Evolutionary conservation across 1,284 basidiomycete genomes (phyloP).

Genomic region (Trichosporon sp.): DNA sequence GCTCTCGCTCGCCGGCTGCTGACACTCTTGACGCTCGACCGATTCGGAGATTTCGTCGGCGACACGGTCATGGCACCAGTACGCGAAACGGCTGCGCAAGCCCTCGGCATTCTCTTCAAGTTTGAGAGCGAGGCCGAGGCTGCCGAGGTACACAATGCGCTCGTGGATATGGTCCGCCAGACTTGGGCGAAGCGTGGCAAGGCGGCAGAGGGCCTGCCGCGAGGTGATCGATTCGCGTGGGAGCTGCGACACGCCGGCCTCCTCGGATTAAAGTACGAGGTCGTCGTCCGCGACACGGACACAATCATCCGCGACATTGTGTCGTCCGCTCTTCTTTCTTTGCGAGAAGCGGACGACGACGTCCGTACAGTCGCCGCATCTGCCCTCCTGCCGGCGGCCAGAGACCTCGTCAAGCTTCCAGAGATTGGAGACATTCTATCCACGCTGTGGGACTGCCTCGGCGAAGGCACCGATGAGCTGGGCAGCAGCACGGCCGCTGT

Average conservation of each 20-base stretch:
- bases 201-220: slow-evolving; percentile 54
- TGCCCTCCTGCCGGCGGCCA: slow-evolving; percentile 82
- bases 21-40: slow-evolving; percentile 89
- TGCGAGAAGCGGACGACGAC: slow-evolving; percentile 92
- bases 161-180: slow-evolving; percentile 93
- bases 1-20: slow-evolving; percentile 80
- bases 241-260: slow-evolving; percentile 96
- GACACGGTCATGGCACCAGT: slow-evolving; percentile 97
- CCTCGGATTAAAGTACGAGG: slow-evolving; percentile 95
- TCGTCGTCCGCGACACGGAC: slow-evolving; percentile 70
- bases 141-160: slow-evolving; percentile 74
- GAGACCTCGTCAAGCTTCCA: slow-evolving; percentile 67
- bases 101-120: slow-evolving; percentile 82
- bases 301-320: slow-evolving; percentile 71
- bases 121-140: slow-evolving; percentile 80
- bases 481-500: slow-evolving; percentile 95
- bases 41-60: slow-evolving; percentile 96
- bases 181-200: slow-evolving; percentile 62
- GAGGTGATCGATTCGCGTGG: slow-evolving; percentile 73
- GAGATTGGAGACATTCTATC: slow-evolving; percentile 73
- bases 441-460: slow-evolving; percentile 88
- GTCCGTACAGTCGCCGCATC: slow-evolving; percentile 94
- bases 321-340: slow-evolving; percentile 83
- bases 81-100: slow-evolving; percentile 93
- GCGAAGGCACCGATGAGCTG: slow-evolving; percentile 93